Evolutionary conservation across 345 rosid genomes (phyloP), one percentile per base, ranked within the genome.

Genomic region (Erucastrum elatum): DNA sequence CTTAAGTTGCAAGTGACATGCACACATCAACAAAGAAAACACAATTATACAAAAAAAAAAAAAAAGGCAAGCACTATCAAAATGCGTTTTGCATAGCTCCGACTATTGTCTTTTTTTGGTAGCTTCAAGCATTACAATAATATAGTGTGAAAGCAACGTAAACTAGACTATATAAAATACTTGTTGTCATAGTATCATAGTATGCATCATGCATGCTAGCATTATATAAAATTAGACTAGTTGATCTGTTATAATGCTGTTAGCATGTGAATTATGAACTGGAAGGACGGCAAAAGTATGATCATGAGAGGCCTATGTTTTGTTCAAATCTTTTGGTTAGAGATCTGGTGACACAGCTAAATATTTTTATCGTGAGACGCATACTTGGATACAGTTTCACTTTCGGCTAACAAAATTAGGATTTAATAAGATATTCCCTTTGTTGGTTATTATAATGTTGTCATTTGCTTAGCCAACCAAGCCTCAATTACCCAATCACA

Each of bases 191-290:
- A 6, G 6, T 55, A 53, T 53, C 26, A 26, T 53, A 16, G 59
- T 53, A 55, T 55, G 61, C 26, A 55, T 55, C 61, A 55, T 55
- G 63, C n/a, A 25, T 58, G 63, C 55, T 2, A 13, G 2, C 63
- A 58, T 58, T 27, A 41, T 64, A 64, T 37, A 60, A 53, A 78
- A 78, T 58, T 58, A 66, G n/a, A 78, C 62, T 56, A 80, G 51
- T 68, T 68, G 67, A 68, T 60, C 56, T 29, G 8, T 29, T 21
- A 41, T 39, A 66, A 60, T 26, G 74, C 55, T 27, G 67, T 61
- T 79, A 79, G 66, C 83, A 75, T 80, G 83, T 80, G 83, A 75
- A 74, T 41, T 10, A 69, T 80, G 83, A 75, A 75, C 83, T 80
- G 79, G 64, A 75, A 49, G 39, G 62, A 75, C 82, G 67, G 77